Base-by-base conservation (phyloP, 306 rosid genomes). In the Casuarina cunninghamiana region DNA sequence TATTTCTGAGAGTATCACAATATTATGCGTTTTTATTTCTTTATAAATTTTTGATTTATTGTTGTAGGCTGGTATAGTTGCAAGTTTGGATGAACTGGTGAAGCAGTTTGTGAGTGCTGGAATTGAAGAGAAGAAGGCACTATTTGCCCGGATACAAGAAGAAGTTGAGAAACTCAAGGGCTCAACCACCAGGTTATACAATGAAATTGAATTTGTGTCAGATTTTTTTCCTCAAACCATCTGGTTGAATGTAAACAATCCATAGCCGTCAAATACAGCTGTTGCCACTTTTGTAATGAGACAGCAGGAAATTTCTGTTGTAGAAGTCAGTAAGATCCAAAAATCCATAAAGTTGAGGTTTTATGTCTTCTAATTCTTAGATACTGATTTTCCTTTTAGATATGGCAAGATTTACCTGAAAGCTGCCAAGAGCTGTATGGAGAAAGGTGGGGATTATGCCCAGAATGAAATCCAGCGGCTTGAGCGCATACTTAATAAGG, bases 401-500 rank as follows among this genome's bases (percentile, higher is more conserved):
- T 69, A 84, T 43, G 97, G 97, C 10, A 87, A 75, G 71, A 79
- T 92, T 55, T 95, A 92, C 83, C n/a, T 91, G 72, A 92, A 92
- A 83, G 84, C 88, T 82, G 93, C 91, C 37, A 87, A 89, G 78
- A 95, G 81, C 78, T 67, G 80, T 54, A 62, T 92, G 84, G 95
- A 81, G 71, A 92, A 92, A 78, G 98, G 97, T 66, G 79, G 72
- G 51, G 93, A 88, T 49, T 95, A 95, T 75, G 89, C 90, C 38
- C 86, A 86, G 83, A 91, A 89, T n/a, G 98, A 95, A 83, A 84
- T 88, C 32, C 90, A 82, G 73, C 87, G 96, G 68, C 87, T 95
- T 54, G 89, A 91, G 13, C 95, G 96, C 79, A 78, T 95, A 57
- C 97, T 95, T 46, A 88, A 84, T 19, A 88, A 94, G 95, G 97